These are phyloP conservation scores for Solanum arcanum DNA, from an alignment of 257 asterid species.

Conservation along the genomic window DNA sequence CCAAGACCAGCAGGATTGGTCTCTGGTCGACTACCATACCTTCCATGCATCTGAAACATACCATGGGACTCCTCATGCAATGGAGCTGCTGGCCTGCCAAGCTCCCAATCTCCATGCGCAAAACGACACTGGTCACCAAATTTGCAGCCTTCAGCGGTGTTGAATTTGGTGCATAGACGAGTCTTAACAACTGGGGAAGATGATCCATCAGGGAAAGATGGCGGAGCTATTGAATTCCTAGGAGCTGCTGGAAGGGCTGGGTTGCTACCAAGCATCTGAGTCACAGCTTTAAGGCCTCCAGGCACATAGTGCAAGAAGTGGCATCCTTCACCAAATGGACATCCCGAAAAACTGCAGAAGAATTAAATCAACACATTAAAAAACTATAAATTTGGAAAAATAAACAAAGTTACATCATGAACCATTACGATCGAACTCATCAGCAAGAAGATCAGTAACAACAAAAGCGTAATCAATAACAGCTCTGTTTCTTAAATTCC, in stretches of 20 bases:
- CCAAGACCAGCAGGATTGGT: conserved; percentile 25
- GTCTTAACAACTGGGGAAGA: conserved; percentile 51
- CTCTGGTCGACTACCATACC: conserved; percentile 44
- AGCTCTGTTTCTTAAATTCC: background rate
- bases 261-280: conserved; percentile 66
- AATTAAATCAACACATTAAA: conserved; percentile 3
- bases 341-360: conserved; percentile 54
- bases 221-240: conserved; percentile 33
- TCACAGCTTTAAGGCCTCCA: conserved; percentile 80
- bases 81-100: conserved; percentile 38
- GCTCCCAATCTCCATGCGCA: conserved; percentile 78
- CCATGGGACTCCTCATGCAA: conserved; percentile 45
- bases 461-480: background rate
- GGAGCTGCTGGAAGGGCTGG: conserved; percentile 50
- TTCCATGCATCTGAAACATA: conserved; percentile 26
- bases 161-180: conserved; percentile 56
- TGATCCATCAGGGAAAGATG: conserved; percentile 45
- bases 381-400: background rate
- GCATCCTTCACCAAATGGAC: conserved; percentile 79
- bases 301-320: conserved; percentile 81
- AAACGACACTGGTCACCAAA: conserved; percentile 68
- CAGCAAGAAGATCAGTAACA: background rate
- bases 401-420: background rate
- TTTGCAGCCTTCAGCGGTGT: conserved; percentile 69
- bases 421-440: background rate